Evolutionary conservation across 805 yeast species (phyloP), one percentile per base, ranked within the genome.

Genomic region (Ogataea trehaloabstinens): DNA sequence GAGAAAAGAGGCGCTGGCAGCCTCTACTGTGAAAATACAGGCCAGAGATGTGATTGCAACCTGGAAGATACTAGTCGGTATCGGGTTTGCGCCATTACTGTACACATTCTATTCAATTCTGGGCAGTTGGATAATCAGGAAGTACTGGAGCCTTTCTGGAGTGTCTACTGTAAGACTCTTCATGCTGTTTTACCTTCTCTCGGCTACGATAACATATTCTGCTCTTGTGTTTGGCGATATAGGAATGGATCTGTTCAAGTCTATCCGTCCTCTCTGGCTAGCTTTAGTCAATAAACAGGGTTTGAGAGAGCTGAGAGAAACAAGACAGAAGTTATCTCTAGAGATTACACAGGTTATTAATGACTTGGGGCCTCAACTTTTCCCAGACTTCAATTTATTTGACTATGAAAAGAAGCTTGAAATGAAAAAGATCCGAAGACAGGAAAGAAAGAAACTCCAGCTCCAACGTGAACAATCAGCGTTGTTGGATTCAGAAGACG

Each of bases 31-130:
- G 17, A 93, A 93, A 60, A 82, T 93, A 44, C 80, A 81, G 55
- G 99, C 95, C 13, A 83, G 80, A 41, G 99, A 93, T 61, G 97
- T 93, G 19, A 76, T 93, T 43, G 98, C 98, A 2, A 90, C 98
- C 1, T 93, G 99, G 99, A 93, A 93, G 63, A 82, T 93, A 33
- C 69, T 93, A 46, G 88, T 91, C 28, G 80, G 90, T 24, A 75
- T 93, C 76, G 95, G 91, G 4, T 66, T 87, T 38, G 95, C 97
- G 0, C 99, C 99, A 2, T 60, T 87, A 29, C 67, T 93, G 20
- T 93, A 91, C 67, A 77, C 80, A 25, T 68, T 85, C 41, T 93
- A 93, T 64, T 88, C 97, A 0, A 58, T 75, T 3, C 46, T 85
- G 12, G 82, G 86, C 16, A 65, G 73, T 19, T 63, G 55, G 44